A percentile compares a stretch with the other conserved stretches of the same genome.
These are phyloP conservation scores for Pseudogymnoascus sp. DNA, from an alignment of 2,329 filamentous ascomycete species.

Conservation along the genomic window DNA sequence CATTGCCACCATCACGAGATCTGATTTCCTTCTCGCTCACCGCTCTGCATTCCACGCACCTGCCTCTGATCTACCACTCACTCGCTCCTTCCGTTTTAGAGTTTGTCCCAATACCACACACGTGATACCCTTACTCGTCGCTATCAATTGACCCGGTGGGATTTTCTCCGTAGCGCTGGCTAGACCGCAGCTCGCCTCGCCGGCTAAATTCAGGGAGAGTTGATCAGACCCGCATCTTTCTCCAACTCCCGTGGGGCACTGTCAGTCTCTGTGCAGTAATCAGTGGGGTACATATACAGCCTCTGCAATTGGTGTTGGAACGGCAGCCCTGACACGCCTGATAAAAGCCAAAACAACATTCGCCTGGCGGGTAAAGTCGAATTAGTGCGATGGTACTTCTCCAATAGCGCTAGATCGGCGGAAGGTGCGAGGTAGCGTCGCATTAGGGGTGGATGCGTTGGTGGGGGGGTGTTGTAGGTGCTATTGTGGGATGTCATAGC, in stretches of 20 bases:
- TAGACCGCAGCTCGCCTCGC: background rate
- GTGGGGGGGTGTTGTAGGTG: background rate
- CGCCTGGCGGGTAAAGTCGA: background rate
- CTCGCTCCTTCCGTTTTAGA: background rate
- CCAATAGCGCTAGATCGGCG: constrained; percentile 6
- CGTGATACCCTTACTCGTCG: background rate
- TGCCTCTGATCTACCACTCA: background rate
- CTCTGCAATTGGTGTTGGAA: background rate
- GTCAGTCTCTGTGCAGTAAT: background rate
- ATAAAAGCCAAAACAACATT: background rate
- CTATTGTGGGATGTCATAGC: constrained; percentile 3
- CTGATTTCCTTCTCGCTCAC: background rate
- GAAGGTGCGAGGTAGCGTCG: constrained; percentile 2
- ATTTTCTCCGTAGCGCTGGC: background rate
- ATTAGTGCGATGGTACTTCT: background rate
- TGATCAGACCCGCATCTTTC: background rate
- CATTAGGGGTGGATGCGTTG: background rate
- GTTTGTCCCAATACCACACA: background rate
- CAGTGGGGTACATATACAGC: constrained; percentile 4
- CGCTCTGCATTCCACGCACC: background rate
- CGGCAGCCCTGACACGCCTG: background rate
- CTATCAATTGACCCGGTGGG: background rate
- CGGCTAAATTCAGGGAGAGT: background rate
- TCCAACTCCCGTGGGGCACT: constrained; percentile 7
- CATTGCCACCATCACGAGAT: background rate